Evolutionary conservation across 768 basidiomycete species (phyloP), one percentile per base, ranked within the genome.

Genomic region (Tephrocybe sp.): DNA sequence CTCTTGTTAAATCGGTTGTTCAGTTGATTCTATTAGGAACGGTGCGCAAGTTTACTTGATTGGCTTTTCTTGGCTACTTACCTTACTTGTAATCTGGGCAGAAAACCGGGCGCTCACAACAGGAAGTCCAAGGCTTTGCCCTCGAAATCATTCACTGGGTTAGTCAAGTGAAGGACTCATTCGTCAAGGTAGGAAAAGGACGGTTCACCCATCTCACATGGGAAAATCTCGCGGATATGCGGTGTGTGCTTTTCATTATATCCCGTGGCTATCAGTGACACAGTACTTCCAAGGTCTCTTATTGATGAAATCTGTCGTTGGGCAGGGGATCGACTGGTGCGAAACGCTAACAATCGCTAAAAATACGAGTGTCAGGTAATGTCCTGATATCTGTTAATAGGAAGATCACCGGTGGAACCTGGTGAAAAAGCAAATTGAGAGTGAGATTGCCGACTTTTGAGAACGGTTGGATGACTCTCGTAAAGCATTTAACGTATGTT

Each of bases 101-200:
- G 48, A 32, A 11, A 15, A 50, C 50, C 3, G 21, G 36, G 9
- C 10, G 25, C 6, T 40, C 51, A 3, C 15, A 44, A 28, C n/a
- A 12, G n/a, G 48, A 53, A 7, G 52, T 57, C 20, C 34, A 46
- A 15, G 21, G 4, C 2, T 57, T 57, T 33, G 52, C 56, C 5
- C 49, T 20, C 14, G 48, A 41, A n/a, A 46, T 57, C 30, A 37
- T 50, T 3, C 33, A 34, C 24, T 57, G 51, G 52, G 41, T 57
- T 15, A 24, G 36, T 14, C 28, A 54, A 14, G 37, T 57, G 2
- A 57, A 46, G 11, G n/a, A 32, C 1, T 37, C 49, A 3, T 57
- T 57, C 26, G 34, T 8, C 2, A 18, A 21, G 21, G 38, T 32
- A 14, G 32, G 26, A 21, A 41, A 46, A 20, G 56, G 47, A 25